Percentiles rank a stretch among this genome's conserved stretches.
phyloP scores from a whole-genome alignment of 345 rosid species.

The Gossypium arboreum region DNA sequence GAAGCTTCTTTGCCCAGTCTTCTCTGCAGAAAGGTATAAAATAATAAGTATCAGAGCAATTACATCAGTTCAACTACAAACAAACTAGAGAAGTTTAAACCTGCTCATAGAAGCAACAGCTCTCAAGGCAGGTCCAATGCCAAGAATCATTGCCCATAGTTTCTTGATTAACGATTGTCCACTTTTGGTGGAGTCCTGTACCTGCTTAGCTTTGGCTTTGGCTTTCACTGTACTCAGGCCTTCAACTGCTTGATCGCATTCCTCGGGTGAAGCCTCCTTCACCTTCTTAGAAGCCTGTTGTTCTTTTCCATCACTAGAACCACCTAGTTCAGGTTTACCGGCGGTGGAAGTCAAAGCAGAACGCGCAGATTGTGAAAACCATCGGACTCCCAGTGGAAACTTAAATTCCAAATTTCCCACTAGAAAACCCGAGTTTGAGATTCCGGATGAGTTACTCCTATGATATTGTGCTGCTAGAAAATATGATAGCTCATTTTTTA shows the following conservation, averaged over 20 bases:
- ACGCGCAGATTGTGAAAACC: constrained; percentile 33
- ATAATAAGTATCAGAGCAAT: constrained; percentile 16
- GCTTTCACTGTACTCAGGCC: constrained; percentile 78
- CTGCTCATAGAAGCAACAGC: constrained; percentile 96
- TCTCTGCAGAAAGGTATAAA: constrained; percentile 46
- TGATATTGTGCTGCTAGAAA: constrained; percentile 9
- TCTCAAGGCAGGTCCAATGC: constrained; percentile 91
- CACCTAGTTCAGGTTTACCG: constrained; percentile 42
- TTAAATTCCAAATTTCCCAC: constrained; percentile 31
- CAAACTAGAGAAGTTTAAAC: constrained; percentile 34
- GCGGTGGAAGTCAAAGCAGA: constrained; percentile 58
- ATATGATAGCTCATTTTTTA: constrained; percentile 23
- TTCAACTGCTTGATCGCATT: constrained; percentile 96
- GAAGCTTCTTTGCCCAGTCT: constrained; percentile 91
- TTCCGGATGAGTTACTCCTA: constrained; percentile 24
- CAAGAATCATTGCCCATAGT: constrained; percentile 57
- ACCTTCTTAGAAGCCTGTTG: constrained; percentile 41
- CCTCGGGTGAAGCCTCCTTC: constrained; percentile 90
- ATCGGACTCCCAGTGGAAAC: constrained; percentile 37
- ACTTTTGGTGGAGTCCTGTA: constrained; percentile 57
- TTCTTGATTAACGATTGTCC: constrained; percentile 47
- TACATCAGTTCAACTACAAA: constrained; percentile 14
- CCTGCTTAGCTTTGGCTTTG: constrained; percentile 79
- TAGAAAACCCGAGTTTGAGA: constrained; percentile 33
- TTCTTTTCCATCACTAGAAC: constrained; percentile 37